phyloP scores from a whole-genome alignment of 1,284 basidiomycete species.

The Melampsora medusae region DNA sequence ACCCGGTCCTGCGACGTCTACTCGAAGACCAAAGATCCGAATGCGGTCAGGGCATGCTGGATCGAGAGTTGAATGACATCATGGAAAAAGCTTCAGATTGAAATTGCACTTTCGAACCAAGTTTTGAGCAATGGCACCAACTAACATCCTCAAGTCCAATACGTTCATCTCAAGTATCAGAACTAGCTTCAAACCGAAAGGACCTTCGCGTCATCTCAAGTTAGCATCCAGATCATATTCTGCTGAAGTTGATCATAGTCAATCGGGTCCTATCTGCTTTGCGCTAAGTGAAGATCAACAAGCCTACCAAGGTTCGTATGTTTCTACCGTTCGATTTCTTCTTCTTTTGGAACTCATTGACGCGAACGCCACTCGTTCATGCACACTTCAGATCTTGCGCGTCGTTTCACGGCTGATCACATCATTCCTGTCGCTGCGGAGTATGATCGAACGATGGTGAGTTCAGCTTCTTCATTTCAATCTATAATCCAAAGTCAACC shows the following conservation, averaged over 20 bases:
- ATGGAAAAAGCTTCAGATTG: no score
- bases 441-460: constrained; percentile 58
- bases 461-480: constrained; percentile 23
- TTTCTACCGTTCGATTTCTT: neutral
- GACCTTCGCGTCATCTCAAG: no score
- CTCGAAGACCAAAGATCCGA: no score
- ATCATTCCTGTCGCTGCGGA: constrained; percentile 60
- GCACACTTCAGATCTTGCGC: constrained; percentile 57
- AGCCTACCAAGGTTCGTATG: constrained; percentile 37
- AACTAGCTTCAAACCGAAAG: no score
- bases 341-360: neutral
- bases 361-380: neutral
- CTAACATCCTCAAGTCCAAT: no score
- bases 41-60: no score
- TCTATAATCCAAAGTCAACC: neutral
- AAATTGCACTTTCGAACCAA: no score
- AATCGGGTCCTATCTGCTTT: constrained; percentile 37
- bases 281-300: constrained; percentile 39
- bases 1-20: no score
- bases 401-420: constrained; percentile 58
- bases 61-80: no score
- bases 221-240: neutral
- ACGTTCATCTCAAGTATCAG: no score
- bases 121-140: no score
- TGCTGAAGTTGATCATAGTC: neutral